Percentiles rank a stretch among this genome's conserved stretches.
Conservation (phyloP, 306 rosid genomes). For the Malus orientalis region DNA sequence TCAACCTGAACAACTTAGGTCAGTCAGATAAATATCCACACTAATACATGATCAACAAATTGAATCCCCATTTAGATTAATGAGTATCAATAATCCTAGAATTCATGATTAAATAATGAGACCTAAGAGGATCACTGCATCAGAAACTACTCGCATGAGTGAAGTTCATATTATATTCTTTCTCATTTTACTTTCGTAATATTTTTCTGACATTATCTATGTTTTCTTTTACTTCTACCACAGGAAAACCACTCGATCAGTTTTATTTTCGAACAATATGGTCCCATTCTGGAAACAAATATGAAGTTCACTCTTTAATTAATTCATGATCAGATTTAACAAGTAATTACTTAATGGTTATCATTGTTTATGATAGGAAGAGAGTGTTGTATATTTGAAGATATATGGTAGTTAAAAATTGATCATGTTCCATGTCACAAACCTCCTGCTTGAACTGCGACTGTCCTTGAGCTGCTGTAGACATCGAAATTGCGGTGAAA, state of each 20-base stretch:
- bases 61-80: neutral
- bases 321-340: neutral
- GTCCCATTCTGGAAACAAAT: neutral
- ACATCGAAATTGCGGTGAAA: too few species aligned
- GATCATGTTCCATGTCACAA: neutral
- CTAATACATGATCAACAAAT: neutral
- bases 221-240: too few species aligned
- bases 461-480: neutral
- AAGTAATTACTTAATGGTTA: neutral
- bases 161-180: too few species aligned
- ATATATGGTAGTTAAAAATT: neutral
- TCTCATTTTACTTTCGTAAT: too few species aligned
- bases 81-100: neutral
- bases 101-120: neutral
- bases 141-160: too few species aligned
- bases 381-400: neutral
- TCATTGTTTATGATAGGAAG: neutral
- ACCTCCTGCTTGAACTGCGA: neutral
- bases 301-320: neutral
- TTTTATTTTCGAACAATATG: neutral
- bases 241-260: too few species aligned
- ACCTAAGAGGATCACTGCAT: too few species aligned
- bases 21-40: neutral
- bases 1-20: slow-evolving; percentile 24
- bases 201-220: too few species aligned